Evolutionary conservation across 139 green algal species (phyloP), one percentile per base, ranked within the genome.

Genomic region (Haematococcus sp.): DNA sequence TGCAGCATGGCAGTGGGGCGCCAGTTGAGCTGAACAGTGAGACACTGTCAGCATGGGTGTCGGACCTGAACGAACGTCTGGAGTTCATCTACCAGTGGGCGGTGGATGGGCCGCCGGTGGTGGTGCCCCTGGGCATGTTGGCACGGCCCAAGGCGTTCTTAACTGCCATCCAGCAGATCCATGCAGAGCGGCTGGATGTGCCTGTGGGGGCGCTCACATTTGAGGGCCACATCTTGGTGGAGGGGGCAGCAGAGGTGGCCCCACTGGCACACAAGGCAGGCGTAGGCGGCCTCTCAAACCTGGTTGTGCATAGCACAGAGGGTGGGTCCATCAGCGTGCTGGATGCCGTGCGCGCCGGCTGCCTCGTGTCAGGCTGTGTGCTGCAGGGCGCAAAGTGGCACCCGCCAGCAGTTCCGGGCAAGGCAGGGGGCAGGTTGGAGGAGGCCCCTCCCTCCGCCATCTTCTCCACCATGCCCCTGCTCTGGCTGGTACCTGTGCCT

Each of bases 51-150:
- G 51, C 28, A 13, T 83, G 78, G 78, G 65, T 83, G 22, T 33
- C 44, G 4, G 78, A 83, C 73, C 68, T 83, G 28, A 30, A 49
- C 44, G 32, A 56, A 4, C 58, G 78, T 13, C 71, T 83, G 30
- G 78, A 79, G 25, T 83, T 70, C 51, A 55, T 83, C 46, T 83
- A 83, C 73, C 51, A 63, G 32, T 83, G 78, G 78, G 78, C 78
- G 31, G 73, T 76, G 49, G 68, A 79, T 27, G 78, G 78, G 1
- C 78, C 78, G 33, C 78, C 78, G 3, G 20, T 77, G 59, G 72
- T 70, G 25, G 35, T 78, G 66, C 67, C 67, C 32, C 66, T 83
- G 72, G 78, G 78, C 33, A 69, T 83, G 78, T 55, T 83, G n/a
- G 68, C 67, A 22, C 59, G 73, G 16, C 78, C 78, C 40, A 74